Evolutionary conservation across 176 grass and related monocot genomes (phyloP).

Genomic region (Metroxylon sagu): DNA sequence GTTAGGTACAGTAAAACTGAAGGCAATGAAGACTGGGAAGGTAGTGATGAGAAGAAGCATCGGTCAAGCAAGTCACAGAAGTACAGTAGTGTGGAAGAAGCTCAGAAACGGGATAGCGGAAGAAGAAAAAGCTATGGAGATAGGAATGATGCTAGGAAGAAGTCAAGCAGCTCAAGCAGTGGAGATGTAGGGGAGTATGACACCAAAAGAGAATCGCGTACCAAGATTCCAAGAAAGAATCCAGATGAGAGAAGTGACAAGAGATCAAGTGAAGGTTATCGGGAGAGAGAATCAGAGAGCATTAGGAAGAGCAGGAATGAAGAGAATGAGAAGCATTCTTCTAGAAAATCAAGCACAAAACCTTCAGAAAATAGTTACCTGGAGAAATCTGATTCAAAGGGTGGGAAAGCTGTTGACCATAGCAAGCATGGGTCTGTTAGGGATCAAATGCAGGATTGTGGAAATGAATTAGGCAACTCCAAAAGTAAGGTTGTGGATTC

Average conservation of each 20-base stretch:
- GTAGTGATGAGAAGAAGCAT: conserved; percentile 23
- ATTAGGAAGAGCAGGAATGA: conserved; percentile 45
- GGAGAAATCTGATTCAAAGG: conserved; percentile 26
- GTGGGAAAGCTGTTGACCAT: conserved; percentile 20
- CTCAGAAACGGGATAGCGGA: conserved; percentile 23
- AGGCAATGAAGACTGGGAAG: conserved; percentile 24
- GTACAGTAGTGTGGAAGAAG: conserved; percentile 24
- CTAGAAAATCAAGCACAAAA: conserved; percentile 17
- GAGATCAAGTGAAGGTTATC: conserved; percentile 36
- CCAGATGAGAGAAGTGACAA: conserved; percentile 35
- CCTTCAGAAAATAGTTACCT: conserved; percentile 10
- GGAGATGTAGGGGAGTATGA: conserved; percentile 26
- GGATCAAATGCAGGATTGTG: conserved; percentile 15
- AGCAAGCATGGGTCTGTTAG: conserved; percentile 20
- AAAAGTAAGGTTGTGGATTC: conserved; percentile 22
- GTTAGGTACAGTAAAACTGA: conserved; percentile 23
- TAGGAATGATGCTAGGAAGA: conserved; percentile 24
- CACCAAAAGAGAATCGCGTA: conserved; percentile 31
- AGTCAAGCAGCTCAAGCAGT: conserved; percentile 15
- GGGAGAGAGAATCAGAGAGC: conserved; percentile 27
- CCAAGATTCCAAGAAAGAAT: conserved; percentile 47
- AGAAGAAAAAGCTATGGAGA: conserved; percentile 25
- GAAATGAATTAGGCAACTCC: conserved; percentile 24
- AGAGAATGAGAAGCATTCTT: conserved; percentile 33
- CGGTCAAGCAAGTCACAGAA: conserved; percentile 36